phyloP scores from a whole-genome alignment of 345 rosid genomes.

The Garcia nutans region DNA sequence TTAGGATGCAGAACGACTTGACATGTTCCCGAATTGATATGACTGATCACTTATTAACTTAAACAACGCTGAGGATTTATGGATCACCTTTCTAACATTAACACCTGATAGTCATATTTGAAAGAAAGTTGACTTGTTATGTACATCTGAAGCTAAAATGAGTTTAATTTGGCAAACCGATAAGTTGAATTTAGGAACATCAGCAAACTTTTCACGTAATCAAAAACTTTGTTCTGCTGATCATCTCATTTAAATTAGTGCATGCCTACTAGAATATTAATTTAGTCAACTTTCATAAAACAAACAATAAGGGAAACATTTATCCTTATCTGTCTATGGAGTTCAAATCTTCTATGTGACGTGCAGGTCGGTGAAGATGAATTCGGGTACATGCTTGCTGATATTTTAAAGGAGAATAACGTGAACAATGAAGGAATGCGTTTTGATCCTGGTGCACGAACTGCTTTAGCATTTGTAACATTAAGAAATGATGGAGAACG shows the following conservation, averaged over 20 bases:
- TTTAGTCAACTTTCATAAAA: background rate
- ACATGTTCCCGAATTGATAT: background rate
- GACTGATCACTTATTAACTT: background rate
- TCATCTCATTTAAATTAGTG: background rate
- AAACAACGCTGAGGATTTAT: background rate
- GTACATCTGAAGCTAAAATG: background rate
- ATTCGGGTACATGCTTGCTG: constrained; percentile 94
- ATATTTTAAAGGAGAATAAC: constrained; percentile 78
- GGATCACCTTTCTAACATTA: background rate
- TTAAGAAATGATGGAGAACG: constrained; percentile 86
- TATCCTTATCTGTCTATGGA: background rate
- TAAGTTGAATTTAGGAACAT: background rate
- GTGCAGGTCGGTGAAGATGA: constrained; percentile 96
- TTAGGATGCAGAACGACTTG: background rate
- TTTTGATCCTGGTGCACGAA: constrained; percentile 87
- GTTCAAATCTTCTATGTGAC: constrained; percentile 16
- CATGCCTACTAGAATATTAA: background rate
- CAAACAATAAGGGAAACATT: background rate
- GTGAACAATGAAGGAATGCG: constrained; percentile 81
- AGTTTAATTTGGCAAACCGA: background rate
- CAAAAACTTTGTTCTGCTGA: background rate
- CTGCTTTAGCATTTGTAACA: constrained; percentile 95
- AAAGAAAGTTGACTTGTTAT: background rate
- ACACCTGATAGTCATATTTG: background rate
- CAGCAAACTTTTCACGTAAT: background rate